phyloP scores from a whole-genome alignment of 1,139 yeast genomes.

The Meyerozyma carpophila region DNA sequence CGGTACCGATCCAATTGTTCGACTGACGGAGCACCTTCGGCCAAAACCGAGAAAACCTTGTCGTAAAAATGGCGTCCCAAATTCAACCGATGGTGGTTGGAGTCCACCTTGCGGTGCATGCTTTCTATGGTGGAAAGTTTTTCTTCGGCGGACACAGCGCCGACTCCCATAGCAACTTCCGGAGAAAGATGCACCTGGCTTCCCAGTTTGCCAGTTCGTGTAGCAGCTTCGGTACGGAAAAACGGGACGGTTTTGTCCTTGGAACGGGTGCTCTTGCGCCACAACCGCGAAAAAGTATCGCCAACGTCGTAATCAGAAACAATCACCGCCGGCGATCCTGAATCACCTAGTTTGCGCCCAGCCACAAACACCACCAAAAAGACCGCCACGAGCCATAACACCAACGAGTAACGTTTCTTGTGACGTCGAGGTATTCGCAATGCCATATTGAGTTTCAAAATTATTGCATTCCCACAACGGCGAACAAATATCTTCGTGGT shows the following conservation, averaged over 20 bases:
- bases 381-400: background rate
- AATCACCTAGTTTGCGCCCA: background rate
- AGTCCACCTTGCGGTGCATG: conserved; percentile 9
- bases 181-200: background rate
- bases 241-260: conserved; percentile 16
- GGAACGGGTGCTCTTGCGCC: background rate
- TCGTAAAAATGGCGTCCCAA: conserved; percentile 27
- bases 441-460: background rate
- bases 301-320: background rate
- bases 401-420: background rate
- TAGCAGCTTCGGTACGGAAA: conserved; percentile 14
- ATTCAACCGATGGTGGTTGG: conserved; percentile 10
- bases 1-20: conserved; percentile 29
- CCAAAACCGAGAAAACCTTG: conserved; percentile 29
- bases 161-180: background rate
- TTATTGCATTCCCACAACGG: background rate
- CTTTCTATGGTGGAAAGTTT: conserved; percentile 12
- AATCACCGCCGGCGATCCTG: background rate
- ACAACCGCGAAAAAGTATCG: background rate
- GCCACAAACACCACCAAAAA: background rate
- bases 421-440: background rate
- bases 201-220: conserved; percentile 3
- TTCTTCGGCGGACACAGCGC: background rate
- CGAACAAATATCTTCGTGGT: background rate
- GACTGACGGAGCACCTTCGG: conserved; percentile 34